Evolutionary conservation across 2,329 filamentous ascomycete species (phyloP).

Genomic region (Aspergillus candidus): DNA sequence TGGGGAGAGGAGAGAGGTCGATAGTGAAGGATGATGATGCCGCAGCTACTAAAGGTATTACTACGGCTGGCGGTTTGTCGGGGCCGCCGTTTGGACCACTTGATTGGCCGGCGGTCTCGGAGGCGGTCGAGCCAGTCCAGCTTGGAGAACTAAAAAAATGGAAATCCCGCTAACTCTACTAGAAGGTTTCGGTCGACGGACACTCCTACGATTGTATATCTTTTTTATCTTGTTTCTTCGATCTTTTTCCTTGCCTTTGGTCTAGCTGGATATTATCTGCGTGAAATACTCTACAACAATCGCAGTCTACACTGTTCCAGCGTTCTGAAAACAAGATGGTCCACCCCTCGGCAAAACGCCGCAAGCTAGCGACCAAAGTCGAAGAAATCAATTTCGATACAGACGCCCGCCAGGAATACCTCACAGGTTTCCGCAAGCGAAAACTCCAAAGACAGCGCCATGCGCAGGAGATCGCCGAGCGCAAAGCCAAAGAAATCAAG

Average conservation of each 20-base stretch:
- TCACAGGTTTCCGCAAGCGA: slow-evolving; percentile 95
- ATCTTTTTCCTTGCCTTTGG: background rate
- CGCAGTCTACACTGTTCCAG: too few relatives aligned
- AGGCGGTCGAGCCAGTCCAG: slow-evolving; percentile 32
- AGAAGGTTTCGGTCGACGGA: background rate
- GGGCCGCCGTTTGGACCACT: background rate
- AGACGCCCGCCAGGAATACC: slow-evolving; percentile 71
- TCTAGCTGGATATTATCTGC: background rate
- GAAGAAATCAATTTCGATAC: slow-evolving; percentile 84
- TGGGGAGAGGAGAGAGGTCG: too few relatives aligned
- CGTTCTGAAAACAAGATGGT: slow-evolving; percentile 37
- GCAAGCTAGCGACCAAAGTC: slow-evolving; percentile 55
- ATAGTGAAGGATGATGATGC: slow-evolving; percentile 14
- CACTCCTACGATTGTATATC: background rate
- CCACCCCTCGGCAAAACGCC: slow-evolving; percentile 55
- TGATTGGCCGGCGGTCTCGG: slow-evolving; percentile 22
- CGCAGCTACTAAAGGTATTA: slow-evolving; percentile 14
- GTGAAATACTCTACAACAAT: background rate
- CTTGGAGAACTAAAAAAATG: slow-evolving; percentile 6
- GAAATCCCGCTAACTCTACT: slow-evolving; percentile 18
- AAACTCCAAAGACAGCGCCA: slow-evolving; percentile 78
- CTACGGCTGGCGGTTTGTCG: slow-evolving; percentile 14
- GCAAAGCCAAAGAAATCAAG: slow-evolving; percentile 71
- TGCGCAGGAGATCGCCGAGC: slow-evolving; percentile 74
- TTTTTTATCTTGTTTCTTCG: slow-evolving; percentile 16